Percentiles rank a stretch among this genome's conserved stretches.
Conservation (phyloP, 345 rosid genomes). For the Stellera chamaejasme region DNA sequence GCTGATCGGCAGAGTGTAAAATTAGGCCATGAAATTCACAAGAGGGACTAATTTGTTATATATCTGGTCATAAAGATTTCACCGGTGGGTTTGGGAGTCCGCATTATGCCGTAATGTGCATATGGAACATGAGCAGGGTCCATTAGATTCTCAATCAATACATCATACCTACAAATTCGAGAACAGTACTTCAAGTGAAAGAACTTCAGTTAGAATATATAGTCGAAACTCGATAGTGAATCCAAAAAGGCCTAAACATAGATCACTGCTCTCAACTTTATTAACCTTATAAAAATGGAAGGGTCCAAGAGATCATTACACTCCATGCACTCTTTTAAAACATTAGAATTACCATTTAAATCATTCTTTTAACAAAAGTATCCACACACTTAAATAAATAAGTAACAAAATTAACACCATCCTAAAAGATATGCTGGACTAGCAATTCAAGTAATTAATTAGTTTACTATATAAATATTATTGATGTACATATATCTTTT, state of each 20-base stretch:
- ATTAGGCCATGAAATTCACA: conserved; percentile 3
- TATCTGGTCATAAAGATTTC: conserved; percentile 7
- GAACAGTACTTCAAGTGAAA: not conserved
- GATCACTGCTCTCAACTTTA: too few relatives aligned
- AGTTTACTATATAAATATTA: too few relatives aligned
- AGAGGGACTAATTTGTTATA: not conserved
- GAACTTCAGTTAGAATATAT: not conserved
- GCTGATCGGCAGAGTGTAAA: conserved; percentile 8
- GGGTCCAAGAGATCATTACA: too few relatives aligned
- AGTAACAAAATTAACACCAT: too few relatives aligned
- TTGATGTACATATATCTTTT: too few relatives aligned
- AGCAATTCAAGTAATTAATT: too few relatives aligned
- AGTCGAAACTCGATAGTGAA: not conserved
- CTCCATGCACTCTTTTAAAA: too few relatives aligned
- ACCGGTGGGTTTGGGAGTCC: conserved; percentile 32
- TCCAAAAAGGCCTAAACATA: not conserved
- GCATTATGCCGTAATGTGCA: conserved; percentile 78
- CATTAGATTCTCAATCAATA: conserved; percentile 77
- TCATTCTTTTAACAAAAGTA: too few relatives aligned
- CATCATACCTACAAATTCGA: conserved; percentile 56
- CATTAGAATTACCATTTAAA: too few relatives aligned
- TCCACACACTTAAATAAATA: too few relatives aligned
- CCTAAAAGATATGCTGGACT: too few relatives aligned
- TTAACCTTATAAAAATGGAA: too few relatives aligned
- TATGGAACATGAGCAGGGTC: conserved; percentile 95